Conservation (phyloP, 2,329 filamentous ascomycete genomes). For the Rugonectria rugulosa region DNA sequence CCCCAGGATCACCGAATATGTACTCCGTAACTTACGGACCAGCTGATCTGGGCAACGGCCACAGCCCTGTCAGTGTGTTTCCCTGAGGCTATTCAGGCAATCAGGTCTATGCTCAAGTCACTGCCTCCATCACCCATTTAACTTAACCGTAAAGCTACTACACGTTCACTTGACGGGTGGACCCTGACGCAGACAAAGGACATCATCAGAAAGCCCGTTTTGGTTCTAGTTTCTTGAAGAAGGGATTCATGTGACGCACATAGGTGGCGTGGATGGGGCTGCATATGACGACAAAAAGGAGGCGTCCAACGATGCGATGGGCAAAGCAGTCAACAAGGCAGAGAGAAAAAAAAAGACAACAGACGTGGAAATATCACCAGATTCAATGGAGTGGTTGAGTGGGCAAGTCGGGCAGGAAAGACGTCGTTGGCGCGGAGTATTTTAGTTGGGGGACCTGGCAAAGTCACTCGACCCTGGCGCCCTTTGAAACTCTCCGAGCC, state of each 20-base stretch:
- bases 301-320: conserved; percentile 7
- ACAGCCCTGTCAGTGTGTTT: conserved; percentile 15
- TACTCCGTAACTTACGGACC: too few relatives aligned
- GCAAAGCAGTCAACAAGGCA: conserved; percentile 2
- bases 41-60: background rate
- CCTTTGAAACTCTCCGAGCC: background rate
- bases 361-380: conserved; percentile 15
- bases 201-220: background rate
- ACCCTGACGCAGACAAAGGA: too few relatives aligned
- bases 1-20: conserved; percentile 11
- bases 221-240: background rate
- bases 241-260: background rate
- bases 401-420: background rate
- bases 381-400: too few relatives aligned
- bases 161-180: too few relatives aligned
- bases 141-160: too few relatives aligned
- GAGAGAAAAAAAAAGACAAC: too few relatives aligned
- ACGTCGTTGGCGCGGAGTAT: conserved; percentile 7
- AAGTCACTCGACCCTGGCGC: background rate
- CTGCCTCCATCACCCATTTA: too few relatives aligned
- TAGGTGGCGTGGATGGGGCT: conserved; percentile 13
- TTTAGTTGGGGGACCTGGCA: background rate
- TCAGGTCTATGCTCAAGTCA: too few relatives aligned
- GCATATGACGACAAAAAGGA: conserved; percentile 9
- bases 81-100: background rate